Evolutionary conservation across 768 basidiomycete genomes (phyloP), one percentile per base, ranked within the genome.

Genomic region (Lepiota venenata): DNA sequence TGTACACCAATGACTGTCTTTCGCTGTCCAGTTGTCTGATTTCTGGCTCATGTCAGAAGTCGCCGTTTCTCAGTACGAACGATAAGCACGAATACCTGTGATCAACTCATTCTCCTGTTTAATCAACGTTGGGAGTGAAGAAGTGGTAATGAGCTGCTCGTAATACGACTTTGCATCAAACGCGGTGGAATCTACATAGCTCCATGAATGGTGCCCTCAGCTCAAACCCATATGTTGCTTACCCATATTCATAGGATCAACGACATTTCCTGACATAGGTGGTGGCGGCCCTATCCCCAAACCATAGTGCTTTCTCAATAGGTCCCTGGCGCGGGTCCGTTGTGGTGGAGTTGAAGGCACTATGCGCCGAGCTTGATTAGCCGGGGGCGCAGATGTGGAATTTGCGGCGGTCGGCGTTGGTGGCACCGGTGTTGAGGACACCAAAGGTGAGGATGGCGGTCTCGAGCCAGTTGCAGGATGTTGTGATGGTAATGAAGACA

Each of bases 1-100:
- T 93, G 65, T 97, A 97, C 10, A 97, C 93, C 41, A 97, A 75
- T 8, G 89, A 88, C 68, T 97, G 93, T 20, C 91, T 75, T 63
- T 96, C 93, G 63, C 87, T 83, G 53, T 96, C 92, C 12, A 97
- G 71, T 58, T 92, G 82, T 29, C 90, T 78, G 56, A 97, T 95
- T 68, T 96, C 94, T 93, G 57, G 2, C 42, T 16, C 38, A 22
- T 37, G 50, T 47, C 9, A 25, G 2, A 47, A 12, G 14, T 18
- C 37, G n/a, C n/a, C 11, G 21, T 8, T 27, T 25, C 9, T 25
- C n/a, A 36, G 14, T 37, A 10, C 43, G 10, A 43, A 38, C 11
- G 36, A 6, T 50, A 50, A 36, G 20, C 11, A 20, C 18, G 57
- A 61, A 11, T 48, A 85, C 92, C 91, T 36, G 78, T 76, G 12